A percentile compares a stretch with the other conserved stretches of the same genome.
Evolutionary conservation across 2,329 filamentous ascomycete species (phyloP).

Genomic region (Dothistroma pini): DNA sequence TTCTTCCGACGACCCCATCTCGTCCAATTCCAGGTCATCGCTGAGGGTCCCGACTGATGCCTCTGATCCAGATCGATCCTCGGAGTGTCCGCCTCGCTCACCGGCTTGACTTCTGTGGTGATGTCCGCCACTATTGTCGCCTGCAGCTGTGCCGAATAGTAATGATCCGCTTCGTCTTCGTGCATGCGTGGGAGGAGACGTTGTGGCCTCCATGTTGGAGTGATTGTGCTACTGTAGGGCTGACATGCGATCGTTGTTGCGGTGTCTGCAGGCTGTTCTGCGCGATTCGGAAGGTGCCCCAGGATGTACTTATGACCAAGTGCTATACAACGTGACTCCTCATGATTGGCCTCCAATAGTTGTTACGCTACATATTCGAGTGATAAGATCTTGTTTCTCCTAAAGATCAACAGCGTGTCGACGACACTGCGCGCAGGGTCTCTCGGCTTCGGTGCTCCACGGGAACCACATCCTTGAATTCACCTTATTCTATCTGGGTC

Average conservation of each 20-base stretch:
- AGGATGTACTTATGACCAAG: neutral
- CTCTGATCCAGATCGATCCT: slow-evolving; percentile 8
- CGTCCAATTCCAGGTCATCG: slow-evolving; percentile 21
- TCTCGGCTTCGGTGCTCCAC: neutral
- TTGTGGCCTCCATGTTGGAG: slow-evolving; percentile 8
- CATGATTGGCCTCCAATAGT: neutral
- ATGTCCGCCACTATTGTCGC: neutral
- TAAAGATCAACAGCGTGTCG: neutral
- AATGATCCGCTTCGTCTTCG: slow-evolving; percentile 7
- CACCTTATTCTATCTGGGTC: neutral
- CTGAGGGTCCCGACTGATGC: slow-evolving; percentile 5
- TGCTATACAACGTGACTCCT: neutral
- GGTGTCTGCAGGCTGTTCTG: neutral
- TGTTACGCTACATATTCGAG: neutral
- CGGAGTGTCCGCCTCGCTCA: neutral
- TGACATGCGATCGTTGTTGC: slow-evolving; percentile 1
- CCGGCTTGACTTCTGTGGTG: neutral
- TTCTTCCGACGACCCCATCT: slow-evolving; percentile 17
- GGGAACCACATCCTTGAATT: no score
- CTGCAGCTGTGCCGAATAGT: neutral
- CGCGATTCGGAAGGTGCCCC: neutral
- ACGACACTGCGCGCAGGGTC: neutral
- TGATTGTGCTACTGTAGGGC: neutral
- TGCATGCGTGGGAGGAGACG: slow-evolving; percentile 4
- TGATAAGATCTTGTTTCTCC: neutral